Evolutionary conservation across 768 basidiomycete genomes (phyloP), one percentile per base, ranked within the genome.

Genomic region (Boletus rex-veris): DNA sequence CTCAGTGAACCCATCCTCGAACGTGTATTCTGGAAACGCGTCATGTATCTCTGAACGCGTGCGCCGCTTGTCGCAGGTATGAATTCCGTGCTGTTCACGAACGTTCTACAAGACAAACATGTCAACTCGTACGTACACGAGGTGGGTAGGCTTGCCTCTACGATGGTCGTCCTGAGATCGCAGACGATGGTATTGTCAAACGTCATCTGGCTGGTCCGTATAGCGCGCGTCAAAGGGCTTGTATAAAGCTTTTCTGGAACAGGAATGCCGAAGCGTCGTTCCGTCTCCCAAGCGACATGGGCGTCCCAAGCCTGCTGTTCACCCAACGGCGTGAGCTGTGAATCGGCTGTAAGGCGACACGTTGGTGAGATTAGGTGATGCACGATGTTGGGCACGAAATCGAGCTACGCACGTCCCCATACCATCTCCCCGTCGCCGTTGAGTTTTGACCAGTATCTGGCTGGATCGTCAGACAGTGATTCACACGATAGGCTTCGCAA

Each of bases 21-120:
- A 76, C 5, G 53, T 56, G 58, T 82, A 82, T 8, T 65, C 61
- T 0, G 83, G 81, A 57, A 63, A 88, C 6, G 21, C 36, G 15
- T 15, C 11, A 8, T 21, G 42, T 42, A 48, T 83, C 48, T 78
- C 74, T 0, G 78, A 72, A n/a, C 71, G 71, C 1, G 79, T 71
- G n/a, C 72, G 72, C 16, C 86, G 78, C 53, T 78, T 77, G 68
- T 90, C 88, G 61, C 87, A 89, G 1, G 86, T 86, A 59, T 88
- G 85, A 5, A 78, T 73, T 0, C 86, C 86, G 50, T 77, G 21
- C n/a, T 54, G 74, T 66, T 90, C 87, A 28, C 86, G 80, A 40
- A 81, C 77, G 54, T 85, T 77, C 87, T 89, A 24, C 19, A 18
- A 11, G n/a, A 19, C 12, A 24, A 31, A 11, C 5, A 16, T 11